Evolutionary conservation across 2,329 filamentous ascomycete genomes (phyloP).

Genomic region (Colletotrichum sp.): DNA sequence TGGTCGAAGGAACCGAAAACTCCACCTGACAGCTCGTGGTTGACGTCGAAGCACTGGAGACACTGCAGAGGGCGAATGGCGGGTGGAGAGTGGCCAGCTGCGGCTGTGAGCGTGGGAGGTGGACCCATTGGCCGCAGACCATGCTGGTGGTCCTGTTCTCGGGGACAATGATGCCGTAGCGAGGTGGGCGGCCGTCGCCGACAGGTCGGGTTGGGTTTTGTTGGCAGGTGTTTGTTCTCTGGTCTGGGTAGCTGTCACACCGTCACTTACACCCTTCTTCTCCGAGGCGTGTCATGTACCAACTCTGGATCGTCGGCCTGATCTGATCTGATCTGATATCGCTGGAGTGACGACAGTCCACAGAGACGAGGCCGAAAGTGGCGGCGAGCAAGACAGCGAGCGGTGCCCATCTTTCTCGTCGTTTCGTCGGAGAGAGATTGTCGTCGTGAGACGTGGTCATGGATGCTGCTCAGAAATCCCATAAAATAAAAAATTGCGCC

Average conservation of each 20-base stretch:
- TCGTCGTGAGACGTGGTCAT: background rate
- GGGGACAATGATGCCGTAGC: background rate
- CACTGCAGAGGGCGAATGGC: background rate
- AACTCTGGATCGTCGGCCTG: conserved; percentile 7
- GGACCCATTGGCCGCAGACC: background rate
- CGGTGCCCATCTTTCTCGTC: background rate
- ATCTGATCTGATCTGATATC: conserved; percentile 9
- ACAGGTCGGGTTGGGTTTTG: background rate
- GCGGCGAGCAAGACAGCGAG: conserved; percentile 4
- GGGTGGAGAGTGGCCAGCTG: conserved; percentile 1
- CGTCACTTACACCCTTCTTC: background rate
- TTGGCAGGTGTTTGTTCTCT: background rate
- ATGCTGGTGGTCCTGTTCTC: background rate
- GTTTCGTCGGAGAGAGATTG: background rate
- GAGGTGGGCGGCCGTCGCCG: conserved; percentile 9
- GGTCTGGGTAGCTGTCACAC: background rate
- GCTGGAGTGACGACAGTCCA: background rate
- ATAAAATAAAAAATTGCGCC: background rate
- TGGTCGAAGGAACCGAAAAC: background rate
- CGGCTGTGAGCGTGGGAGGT: conserved; percentile 5
- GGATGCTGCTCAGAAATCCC: background rate
- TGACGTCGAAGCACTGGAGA: background rate
- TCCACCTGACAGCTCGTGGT: conserved; percentile 2
- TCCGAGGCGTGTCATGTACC: background rate
- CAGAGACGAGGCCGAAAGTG: conserved; percentile 2